These are phyloP conservation scores for Fagopyrum esculentum DNA, from an alignment of 148 eudicot genomes.

Conservation along the genomic window DNA sequence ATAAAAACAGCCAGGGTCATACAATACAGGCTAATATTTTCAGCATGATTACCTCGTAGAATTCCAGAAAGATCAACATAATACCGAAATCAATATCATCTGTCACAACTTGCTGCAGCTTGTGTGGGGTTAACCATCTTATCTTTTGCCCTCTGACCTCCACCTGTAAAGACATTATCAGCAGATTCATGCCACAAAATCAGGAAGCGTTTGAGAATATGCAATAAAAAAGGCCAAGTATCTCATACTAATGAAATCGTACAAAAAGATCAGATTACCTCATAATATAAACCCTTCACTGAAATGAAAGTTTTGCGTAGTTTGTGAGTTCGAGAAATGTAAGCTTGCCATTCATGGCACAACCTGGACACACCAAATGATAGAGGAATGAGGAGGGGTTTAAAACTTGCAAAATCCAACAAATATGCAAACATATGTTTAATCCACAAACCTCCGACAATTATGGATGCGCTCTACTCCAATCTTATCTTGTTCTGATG, in stretches of 20 bases:
- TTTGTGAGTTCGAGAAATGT: slow-evolving; percentile 78
- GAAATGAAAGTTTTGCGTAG: slow-evolving; percentile 79
- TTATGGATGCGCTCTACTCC: slow-evolving; percentile 67
- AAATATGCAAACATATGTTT: background rate
- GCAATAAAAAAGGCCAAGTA: background rate
- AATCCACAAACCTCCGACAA: slow-evolving; percentile 59
- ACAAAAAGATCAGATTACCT: slow-evolving; percentile 32
- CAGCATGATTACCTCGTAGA: slow-evolving; percentile 56
- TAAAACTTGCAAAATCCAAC: background rate
- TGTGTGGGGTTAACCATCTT: slow-evolving; percentile 94
- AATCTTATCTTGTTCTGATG: slow-evolving; percentile 68
- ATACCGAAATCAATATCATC: slow-evolving; percentile 79
- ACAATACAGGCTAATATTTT: background rate
- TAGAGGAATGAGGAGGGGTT: no score
- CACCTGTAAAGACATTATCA: slow-evolving; percentile 39
- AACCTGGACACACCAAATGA: slow-evolving; percentile 34
- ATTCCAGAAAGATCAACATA: slow-evolving; percentile 79
- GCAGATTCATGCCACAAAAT: background rate
- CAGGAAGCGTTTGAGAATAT: background rate
- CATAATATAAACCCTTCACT: slow-evolving; percentile 94
- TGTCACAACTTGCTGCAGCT: slow-evolving; percentile 84
- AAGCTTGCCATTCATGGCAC: slow-evolving; percentile 97
- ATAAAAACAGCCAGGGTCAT: background rate
- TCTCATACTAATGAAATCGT: background rate
- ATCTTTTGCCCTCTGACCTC: slow-evolving; percentile 87